phyloP scores from a whole-genome alignment of 257 asterid genomes.

The Fraxinus pennsylvanica region DNA sequence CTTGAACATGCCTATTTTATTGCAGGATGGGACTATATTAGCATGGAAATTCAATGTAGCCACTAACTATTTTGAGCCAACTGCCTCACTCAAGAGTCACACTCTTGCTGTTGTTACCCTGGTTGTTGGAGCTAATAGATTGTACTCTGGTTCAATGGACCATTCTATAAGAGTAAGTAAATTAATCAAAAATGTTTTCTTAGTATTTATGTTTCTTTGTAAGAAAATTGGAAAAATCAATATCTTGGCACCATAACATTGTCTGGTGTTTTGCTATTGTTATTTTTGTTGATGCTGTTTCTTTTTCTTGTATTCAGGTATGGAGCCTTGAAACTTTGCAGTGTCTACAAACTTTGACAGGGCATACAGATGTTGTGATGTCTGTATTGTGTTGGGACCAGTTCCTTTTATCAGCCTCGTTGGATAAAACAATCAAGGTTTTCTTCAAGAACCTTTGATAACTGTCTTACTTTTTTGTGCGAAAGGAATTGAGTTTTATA shows the following conservation, averaged over 20 bases:
- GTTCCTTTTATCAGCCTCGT: conserved; percentile 88
- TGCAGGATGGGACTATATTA: conserved; percentile 81
- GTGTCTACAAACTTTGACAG: conserved; percentile 78
- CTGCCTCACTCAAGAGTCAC: conserved; percentile 82
- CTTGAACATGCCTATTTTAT: conserved; percentile 9
- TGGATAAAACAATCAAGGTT: conserved; percentile 90
- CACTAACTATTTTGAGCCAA: conserved; percentile 81
- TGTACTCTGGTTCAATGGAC: conserved; percentile 96
- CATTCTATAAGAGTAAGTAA: conserved; percentile 66
- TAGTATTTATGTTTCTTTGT: conserved; percentile 5
- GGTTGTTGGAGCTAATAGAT: conserved; percentile 77
- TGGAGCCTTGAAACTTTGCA: conserved; percentile 93
- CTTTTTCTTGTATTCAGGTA: conserved; percentile 48
- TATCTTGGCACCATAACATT: background rate
- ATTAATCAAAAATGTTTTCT: conserved; percentile 6
- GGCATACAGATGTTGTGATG: conserved; percentile 87
- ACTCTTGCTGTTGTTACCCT: conserved; percentile 83
- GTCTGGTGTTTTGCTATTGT: background rate
- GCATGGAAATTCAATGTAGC: conserved; percentile 84
- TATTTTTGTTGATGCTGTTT: conserved; percentile 2
- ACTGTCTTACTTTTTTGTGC: background rate
- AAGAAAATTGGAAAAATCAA: background rate
- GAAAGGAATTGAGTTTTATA: background rate
- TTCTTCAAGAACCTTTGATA: conserved; percentile 3
- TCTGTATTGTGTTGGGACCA: conserved; percentile 98